Conservation (phyloP, 768 basidiomycete species). For the Sporobolomyces pararoseus region DNA sequence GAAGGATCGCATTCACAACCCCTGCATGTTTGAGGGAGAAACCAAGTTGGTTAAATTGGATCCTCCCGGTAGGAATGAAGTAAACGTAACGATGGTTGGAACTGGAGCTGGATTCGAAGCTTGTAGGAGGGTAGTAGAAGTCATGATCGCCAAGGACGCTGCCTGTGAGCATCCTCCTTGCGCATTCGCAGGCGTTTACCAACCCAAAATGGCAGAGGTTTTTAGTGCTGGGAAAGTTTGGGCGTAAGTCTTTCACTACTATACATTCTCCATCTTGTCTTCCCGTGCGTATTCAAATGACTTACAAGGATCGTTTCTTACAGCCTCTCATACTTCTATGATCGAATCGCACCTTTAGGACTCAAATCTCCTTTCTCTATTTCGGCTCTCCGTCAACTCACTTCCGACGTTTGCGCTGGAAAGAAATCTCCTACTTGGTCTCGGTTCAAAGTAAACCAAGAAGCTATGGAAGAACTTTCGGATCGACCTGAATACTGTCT, state of each 20-base stretch:
- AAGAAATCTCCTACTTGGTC: constrained; percentile 61
- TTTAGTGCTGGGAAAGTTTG: constrained; percentile 67
- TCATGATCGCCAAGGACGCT: constrained; percentile 94
- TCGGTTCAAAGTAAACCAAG: constrained; percentile 49
- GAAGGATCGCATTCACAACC: constrained; percentile 60
- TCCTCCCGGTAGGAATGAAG: constrained; percentile 51
- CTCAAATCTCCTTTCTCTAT: constrained; percentile 44
- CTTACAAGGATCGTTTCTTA: background rate
- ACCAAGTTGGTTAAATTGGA: constrained; percentile 63
- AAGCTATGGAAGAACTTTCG: constrained; percentile 65
- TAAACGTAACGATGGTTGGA: constrained; percentile 80
- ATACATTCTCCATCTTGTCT: background rate
- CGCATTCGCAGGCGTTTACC: constrained; percentile 95
- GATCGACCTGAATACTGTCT: constrained; percentile 91
- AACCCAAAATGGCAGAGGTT: constrained; percentile 82
- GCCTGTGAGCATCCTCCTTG: constrained; percentile 89
- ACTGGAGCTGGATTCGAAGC: constrained; percentile 77
- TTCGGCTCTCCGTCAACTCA: constrained; percentile 52
- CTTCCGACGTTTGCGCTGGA: constrained; percentile 70
- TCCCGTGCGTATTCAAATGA: background rate
- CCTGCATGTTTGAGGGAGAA: constrained; percentile 72
- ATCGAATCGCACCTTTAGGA: constrained; percentile 74
- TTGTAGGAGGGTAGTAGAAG: constrained; percentile 74
- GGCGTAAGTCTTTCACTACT: constrained; percentile 36
- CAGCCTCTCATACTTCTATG: constrained; percentile 89